Percentiles rank a stretch among this genome's conserved stretches.
Evolutionary conservation across 192 early-diverging fungal genomes (phyloP).

Genomic region (Funneliformis mosseae): DNA sequence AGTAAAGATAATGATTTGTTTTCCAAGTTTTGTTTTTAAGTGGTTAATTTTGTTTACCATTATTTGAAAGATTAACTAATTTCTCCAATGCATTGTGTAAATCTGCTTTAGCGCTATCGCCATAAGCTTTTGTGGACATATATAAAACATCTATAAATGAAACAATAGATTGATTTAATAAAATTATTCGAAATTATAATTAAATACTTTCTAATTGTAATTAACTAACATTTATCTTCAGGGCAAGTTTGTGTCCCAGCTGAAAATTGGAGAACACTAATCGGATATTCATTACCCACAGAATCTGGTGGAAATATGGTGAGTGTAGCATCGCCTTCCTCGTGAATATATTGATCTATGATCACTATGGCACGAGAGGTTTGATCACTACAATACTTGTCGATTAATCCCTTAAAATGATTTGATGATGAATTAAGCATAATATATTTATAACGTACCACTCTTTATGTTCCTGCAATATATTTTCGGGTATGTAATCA

Average conservation of each 20-base stretch:
- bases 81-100: conserved; percentile 19
- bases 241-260: conserved; percentile 48
- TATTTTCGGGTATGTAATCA: conserved; percentile 52
- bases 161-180: background rate
- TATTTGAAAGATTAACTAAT: conserved; percentile 20
- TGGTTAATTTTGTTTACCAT: background rate
- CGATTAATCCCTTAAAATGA: conserved; percentile 29
- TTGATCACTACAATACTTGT: conserved; percentile 41
- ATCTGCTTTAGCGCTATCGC: conserved; percentile 20
- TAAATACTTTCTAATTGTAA: background rate
- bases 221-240: conserved; percentile 44
- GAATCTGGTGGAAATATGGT: conserved; percentile 37
- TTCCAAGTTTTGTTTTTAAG: background rate
- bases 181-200: background rate
- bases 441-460: conserved; percentile 25
- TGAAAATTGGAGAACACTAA: conserved; percentile 47
- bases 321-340: conserved; percentile 42
- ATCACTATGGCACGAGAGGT: conserved; percentile 50
- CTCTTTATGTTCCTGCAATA: conserved; percentile 39
- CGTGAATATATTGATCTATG: conserved; percentile 47
- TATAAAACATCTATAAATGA: conserved; percentile 40
- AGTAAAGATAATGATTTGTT: conserved; percentile 36
- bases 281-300: conserved; percentile 41
- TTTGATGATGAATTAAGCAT: background rate
- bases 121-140: conserved; percentile 26